Evolutionary conservation across 2,329 filamentous ascomycete genomes (phyloP).

Genomic region (Ceratocystis huliohia): DNA sequence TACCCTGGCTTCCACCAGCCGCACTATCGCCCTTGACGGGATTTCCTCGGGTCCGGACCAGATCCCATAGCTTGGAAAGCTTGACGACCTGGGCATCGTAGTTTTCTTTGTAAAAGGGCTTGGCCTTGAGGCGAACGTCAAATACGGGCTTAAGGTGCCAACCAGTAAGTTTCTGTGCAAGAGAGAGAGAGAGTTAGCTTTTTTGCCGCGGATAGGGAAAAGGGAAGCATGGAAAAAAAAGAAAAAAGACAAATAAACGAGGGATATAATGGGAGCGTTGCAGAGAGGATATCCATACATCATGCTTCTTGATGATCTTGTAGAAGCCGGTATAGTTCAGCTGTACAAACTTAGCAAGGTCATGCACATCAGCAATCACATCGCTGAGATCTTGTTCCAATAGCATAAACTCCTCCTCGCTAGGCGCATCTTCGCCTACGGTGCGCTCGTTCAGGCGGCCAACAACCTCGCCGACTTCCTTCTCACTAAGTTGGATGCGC

Average conservation of each 20-base stretch:
- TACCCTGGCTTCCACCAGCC: conserved; percentile 83
- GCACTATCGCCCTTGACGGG: conserved; percentile 84
- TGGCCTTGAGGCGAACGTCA: conserved; percentile 82
- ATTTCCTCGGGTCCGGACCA: conserved; percentile 84
- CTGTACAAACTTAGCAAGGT: conserved; percentile 94
- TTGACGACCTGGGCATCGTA: conserved; percentile 93
- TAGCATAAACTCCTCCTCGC: conserved; percentile 86
- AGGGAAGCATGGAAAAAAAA: not conserved
- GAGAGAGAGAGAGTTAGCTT: conserved; percentile 22
- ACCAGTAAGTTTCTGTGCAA: conserved; percentile 68
- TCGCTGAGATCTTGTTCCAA: conserved; percentile 92
- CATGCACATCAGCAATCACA: conserved; percentile 96
- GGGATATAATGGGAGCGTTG: not conserved
- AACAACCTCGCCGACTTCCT: conserved; percentile 81
- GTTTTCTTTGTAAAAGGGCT: conserved; percentile 98
- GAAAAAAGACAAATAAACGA: not conserved
- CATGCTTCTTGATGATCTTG: conserved; percentile 99
- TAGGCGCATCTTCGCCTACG: conserved; percentile 43
- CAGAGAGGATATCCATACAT: conserved; percentile 42
- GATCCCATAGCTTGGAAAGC: conserved; percentile 87
- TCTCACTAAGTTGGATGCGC: conserved; percentile 75
- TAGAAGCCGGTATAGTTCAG: conserved; percentile 98
- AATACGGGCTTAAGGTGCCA: conserved; percentile 96
- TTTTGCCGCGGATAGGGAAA: conserved; percentile 1
- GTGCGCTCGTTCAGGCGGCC: conserved; percentile 54